phyloP scores from a whole-genome alignment of 2,329 filamentous ascomycete genomes.

The Volutella citrinella region DNA sequence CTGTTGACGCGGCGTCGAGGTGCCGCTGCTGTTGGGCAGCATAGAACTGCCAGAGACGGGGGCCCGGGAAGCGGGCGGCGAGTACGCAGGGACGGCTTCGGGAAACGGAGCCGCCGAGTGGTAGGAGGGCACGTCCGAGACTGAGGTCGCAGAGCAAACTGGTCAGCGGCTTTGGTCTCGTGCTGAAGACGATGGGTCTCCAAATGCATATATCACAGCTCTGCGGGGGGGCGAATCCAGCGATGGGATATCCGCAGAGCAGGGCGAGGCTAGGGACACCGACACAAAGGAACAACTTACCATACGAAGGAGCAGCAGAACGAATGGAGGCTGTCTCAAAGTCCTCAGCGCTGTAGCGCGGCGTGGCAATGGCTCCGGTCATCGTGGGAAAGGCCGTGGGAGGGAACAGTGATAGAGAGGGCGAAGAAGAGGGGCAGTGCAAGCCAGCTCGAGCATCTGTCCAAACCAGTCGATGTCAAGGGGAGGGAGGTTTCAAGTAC shows the following conservation, averaged over 20 bases:
- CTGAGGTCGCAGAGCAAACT: slow-evolving; percentile 29
- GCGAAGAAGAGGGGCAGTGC: slow-evolving; percentile 16
- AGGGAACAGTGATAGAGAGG: slow-evolving; percentile 13
- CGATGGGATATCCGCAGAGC: too few species aligned
- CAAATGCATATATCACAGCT: slow-evolving; percentile 2
- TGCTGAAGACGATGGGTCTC: slow-evolving; percentile 10
- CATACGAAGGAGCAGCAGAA: slow-evolving; percentile 66
- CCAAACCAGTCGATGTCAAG: slow-evolving; percentile 10
- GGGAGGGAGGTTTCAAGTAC: slow-evolving; percentile 13
- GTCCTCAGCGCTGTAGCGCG: slow-evolving; percentile 47
- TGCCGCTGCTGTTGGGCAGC: slow-evolving; percentile 18
- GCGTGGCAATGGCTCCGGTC: slow-evolving; percentile 28
- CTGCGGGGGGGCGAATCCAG: too few species aligned
- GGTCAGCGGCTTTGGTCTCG: slow-evolving; percentile 19
- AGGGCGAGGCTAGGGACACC: too few species aligned
- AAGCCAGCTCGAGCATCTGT: slow-evolving; percentile 23
- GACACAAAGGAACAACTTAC: slow-evolving; percentile 41
- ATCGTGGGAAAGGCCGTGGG: slow-evolving; percentile 22
- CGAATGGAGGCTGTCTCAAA: slow-evolving; percentile 66
- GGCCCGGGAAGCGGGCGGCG: slow-evolving; percentile 31
- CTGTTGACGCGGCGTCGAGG: slow-evolving; percentile 27
- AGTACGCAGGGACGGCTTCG: slow-evolving; percentile 51
- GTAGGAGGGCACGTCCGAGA: slow-evolving; percentile 64
- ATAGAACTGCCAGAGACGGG: slow-evolving; percentile 15
- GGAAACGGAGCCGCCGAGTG: slow-evolving; percentile 50